Evolutionary conservation across 2,329 filamentous ascomycete genomes (phyloP).

Genomic region (Hypoxylon sp.): DNA sequence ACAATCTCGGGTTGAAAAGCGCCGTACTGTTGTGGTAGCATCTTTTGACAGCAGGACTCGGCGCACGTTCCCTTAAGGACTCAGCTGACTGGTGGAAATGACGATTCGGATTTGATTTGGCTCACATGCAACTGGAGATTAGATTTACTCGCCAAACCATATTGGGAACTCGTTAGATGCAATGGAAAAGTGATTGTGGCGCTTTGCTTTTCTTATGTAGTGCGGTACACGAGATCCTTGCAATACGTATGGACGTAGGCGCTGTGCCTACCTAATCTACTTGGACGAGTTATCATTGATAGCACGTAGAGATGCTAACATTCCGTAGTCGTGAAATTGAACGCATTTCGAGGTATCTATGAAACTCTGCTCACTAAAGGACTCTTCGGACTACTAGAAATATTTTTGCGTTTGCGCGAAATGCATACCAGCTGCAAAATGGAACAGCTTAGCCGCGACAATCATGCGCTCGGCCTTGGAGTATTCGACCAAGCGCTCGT

Average conservation of each 20-base stretch:
- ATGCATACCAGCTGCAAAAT: constrained; percentile 71
- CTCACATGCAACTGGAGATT: constrained; percentile 7
- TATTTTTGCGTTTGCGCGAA: constrained; percentile 60
- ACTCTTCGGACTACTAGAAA: constrained; percentile 15
- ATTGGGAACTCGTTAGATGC: not conserved
- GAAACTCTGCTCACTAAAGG: not conserved
- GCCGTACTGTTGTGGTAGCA: not conserved
- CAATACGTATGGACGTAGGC: not conserved
- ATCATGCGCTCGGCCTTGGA: constrained; percentile 64
- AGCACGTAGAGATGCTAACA: not conserved
- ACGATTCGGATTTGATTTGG: not conserved
- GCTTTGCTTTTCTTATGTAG: not conserved
- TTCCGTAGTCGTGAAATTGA: not conserved
- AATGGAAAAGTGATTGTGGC: not conserved
- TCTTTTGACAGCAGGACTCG: constrained; percentile 3
- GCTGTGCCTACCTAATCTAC: no score
- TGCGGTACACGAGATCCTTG: not conserved
- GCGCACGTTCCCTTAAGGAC: constrained; percentile 27
- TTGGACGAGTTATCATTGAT: not conserved
- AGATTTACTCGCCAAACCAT: constrained; percentile 8
- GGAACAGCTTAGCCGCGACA: constrained; percentile 70
- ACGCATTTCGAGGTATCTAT: not conserved
- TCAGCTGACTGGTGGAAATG: constrained; percentile 32
- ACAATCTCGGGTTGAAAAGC: no score
- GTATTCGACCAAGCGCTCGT: constrained; percentile 66